Conservation (phyloP, 164 flowering plant genomes). For the Taxillus chinensis region DNA sequence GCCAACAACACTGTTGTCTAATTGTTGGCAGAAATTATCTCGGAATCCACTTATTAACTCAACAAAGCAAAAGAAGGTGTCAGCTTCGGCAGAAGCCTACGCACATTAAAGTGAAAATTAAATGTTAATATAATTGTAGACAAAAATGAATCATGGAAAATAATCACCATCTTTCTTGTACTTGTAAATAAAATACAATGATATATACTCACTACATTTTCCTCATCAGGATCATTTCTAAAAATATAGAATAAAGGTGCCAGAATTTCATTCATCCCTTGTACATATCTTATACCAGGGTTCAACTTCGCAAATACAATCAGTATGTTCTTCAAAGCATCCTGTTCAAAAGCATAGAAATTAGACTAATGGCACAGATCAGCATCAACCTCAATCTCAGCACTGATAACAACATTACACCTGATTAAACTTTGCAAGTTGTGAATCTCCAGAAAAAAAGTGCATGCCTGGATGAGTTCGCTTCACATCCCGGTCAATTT, state of each 20-base stretch:
- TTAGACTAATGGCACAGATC: slow-evolving; percentile 1
- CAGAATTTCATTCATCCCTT: slow-evolving; percentile 98
- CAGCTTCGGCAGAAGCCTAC: slow-evolving; percentile 88
- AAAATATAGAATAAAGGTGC: slow-evolving; percentile 91
- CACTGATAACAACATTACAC: slow-evolving; percentile 18
- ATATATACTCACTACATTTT: slow-evolving; percentile 53
- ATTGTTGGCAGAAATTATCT: slow-evolving; percentile 89
- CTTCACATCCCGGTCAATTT: slow-evolving; percentile 94
- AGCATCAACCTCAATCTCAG: slow-evolving; percentile 2
- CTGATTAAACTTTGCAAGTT: slow-evolving; percentile 73
- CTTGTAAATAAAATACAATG: not conserved
- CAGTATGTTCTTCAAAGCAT: slow-evolving; percentile 68
- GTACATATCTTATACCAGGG: slow-evolving; percentile 96
- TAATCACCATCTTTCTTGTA: slow-evolving; percentile 7
- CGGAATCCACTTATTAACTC: slow-evolving; percentile 89
- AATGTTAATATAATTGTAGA: not conserved
- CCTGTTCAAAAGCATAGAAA: slow-evolving; percentile 29
- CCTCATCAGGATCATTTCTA: slow-evolving; percentile 79
- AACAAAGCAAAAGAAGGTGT: slow-evolving; percentile 94
- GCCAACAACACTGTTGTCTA: slow-evolving; percentile 96
- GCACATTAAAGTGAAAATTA: not conserved
- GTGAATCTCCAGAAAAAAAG: slow-evolving; percentile 80
- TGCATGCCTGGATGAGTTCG: slow-evolving; percentile 97
- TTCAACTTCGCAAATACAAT: slow-evolving; percentile 91
- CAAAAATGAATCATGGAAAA: slow-evolving; percentile 19